These are phyloP conservation scores for Lojkania enalia DNA, from an alignment of 2,329 filamentous ascomycete species.

Conservation along the genomic window DNA sequence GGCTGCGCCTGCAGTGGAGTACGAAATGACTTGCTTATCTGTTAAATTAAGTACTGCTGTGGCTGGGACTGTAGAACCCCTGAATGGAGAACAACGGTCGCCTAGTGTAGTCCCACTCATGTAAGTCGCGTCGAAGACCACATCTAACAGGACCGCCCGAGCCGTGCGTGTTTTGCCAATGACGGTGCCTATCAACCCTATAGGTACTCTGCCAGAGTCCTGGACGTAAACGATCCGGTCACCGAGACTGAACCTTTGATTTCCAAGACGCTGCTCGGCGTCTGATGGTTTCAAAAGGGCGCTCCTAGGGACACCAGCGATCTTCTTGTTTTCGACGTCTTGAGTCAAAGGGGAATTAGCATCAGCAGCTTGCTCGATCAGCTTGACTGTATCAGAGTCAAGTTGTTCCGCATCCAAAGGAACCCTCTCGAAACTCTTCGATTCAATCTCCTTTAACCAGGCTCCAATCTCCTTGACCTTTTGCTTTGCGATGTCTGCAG, in stretches of 20 bases:
- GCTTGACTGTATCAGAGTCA: constrained; percentile 83
- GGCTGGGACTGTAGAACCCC: constrained; percentile 86
- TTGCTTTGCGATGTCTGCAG: constrained; percentile 68
- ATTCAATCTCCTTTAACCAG: constrained; percentile 91
- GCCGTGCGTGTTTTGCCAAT: constrained; percentile 89
- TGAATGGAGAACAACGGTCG: constrained; percentile 88
- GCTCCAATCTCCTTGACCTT: constrained; percentile 92
- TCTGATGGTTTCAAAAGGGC: constrained; percentile 92
- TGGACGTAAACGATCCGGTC: constrained; percentile 93
- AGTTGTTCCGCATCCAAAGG: constrained; percentile 95
- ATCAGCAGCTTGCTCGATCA: constrained; percentile 78
- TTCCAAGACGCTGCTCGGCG: constrained; percentile 87
- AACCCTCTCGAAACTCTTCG: constrained; percentile 92
- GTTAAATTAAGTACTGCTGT: constrained; percentile 89
- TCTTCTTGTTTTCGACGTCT: constrained; percentile 62
- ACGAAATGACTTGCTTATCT: constrained; percentile 75
- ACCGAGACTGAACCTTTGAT: constrained; percentile 80
- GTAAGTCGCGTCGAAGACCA: constrained; percentile 92
- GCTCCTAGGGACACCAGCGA: constrained; percentile 80
- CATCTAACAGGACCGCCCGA: constrained; percentile 79
- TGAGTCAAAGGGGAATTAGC: constrained; percentile 36
- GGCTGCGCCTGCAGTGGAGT: constrained; percentile 61
- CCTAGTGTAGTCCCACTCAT: constrained; percentile 96
- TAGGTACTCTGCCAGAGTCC: constrained; percentile 91
- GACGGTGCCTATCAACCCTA: constrained; percentile 90